These are phyloP conservation scores for Plasmopara viticola DNA, from an alignment of 352 stramenopile species.

Conservation along the genomic window DNA sequence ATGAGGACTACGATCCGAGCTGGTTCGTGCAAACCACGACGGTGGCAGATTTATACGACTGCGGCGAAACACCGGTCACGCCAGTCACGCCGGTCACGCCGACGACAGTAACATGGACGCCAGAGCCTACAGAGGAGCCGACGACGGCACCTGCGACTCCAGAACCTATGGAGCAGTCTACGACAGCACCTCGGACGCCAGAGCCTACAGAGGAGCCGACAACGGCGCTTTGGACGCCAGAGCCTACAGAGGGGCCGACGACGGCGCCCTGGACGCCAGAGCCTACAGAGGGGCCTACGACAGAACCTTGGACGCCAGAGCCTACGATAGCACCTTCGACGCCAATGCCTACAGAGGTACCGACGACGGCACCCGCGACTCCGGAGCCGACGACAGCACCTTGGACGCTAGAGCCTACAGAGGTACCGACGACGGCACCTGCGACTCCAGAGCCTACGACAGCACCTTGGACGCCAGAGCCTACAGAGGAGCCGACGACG, in stretches of 20 bases:
- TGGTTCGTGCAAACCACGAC: conserved; percentile 21
- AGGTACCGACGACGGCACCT: not conserved
- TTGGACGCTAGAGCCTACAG: conserved; percentile 1
- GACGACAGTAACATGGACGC: not conserved
- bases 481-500: not conserved
- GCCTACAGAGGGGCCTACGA: not conserved
- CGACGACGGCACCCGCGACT: conserved; percentile 1
- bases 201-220: not conserved
- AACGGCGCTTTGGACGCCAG: not conserved
- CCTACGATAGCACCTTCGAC: not conserved
- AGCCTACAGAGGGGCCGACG: not conserved
- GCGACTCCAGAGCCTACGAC: not conserved
- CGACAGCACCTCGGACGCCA: too few species aligned
- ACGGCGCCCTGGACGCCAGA: not conserved
- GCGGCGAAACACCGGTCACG: conserved; percentile 8
- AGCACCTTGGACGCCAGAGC: conserved; percentile 1
- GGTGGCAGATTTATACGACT: conserved; percentile 24
- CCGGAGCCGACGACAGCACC: not conserved
- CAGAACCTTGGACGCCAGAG: not conserved
- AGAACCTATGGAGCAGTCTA: not conserved
- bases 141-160: not conserved
- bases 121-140: not conserved
- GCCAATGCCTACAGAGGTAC: not conserved
- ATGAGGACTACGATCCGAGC: conserved; percentile 21
- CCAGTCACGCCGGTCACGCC: not conserved